Evolutionary conservation across 805 yeast genomes (phyloP), one percentile per base, ranked within the genome.

Genomic region (Hanseniaspora hatyaiensis): DNA sequence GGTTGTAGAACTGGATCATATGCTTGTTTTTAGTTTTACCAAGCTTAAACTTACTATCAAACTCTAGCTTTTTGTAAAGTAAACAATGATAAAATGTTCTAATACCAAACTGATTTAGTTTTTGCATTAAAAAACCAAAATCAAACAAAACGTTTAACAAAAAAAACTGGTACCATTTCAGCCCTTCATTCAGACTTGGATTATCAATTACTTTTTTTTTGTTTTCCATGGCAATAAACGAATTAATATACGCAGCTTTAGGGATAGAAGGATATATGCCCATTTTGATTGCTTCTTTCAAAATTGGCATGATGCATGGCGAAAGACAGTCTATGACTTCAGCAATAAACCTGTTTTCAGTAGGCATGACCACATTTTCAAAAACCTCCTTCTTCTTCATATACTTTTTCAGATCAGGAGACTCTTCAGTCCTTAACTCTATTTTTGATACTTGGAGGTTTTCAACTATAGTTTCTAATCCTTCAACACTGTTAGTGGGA

Each of bases 401-500:
- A 57, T 88, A 86, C 57, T 73, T 78, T n/a, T 68, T 65, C 8
- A 86, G 80, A 60, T 94, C 97, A 15, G 77, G 69, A 53, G 92
- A 80, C 31, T 74, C 74, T 58, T 92, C 97, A 0, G 96, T 82
- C 51, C 97, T 68, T 18, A 88, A 76, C 59, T 89, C 96, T 36
- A 87, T 78, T 47, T 71, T 71, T 0, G 96, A 80, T 1, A 92
- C 82, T 23, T 64, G 63, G 51, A 92, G 65, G 55, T 84, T 85
- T 49, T 75, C 72, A 1, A 92, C 78, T 23, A 92, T 81, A 40
- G 77, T 80, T 61, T 94, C 96, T 0, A 94, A 94, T 2, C 89
- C 84, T 50, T 83, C 94, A 1, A 85, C 73, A 51, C 81, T 81
- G 0, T 94, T 70, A 0, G 96, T 92, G 0, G 99, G 99, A 0